Conservation (phyloP, 768 basidiomycete genomes). For the Hypholoma sublateritium region DNA sequence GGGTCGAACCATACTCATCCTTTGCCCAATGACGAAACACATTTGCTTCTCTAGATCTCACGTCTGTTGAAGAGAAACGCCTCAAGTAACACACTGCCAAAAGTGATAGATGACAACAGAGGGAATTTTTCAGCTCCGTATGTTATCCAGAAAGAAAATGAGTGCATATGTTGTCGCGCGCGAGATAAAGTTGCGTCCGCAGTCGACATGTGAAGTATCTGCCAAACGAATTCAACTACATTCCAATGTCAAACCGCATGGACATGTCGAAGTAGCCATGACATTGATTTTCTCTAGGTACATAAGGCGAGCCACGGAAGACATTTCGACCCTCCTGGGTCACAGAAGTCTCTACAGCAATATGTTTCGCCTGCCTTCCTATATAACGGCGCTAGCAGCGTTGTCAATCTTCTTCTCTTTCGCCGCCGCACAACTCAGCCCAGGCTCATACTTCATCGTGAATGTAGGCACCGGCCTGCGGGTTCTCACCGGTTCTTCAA, state of each 20-base stretch:
- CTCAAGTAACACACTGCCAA: background rate
- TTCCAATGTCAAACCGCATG: background rate
- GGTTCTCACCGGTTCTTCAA: background rate
- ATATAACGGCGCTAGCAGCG: background rate
- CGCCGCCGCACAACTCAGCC: background rate
- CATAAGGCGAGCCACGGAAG: background rate
- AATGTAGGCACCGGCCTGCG: slow-evolving; percentile 3
- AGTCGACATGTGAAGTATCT: background rate
- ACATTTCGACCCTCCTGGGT: background rate
- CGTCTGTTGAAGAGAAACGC: too few relatives aligned
- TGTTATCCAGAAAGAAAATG: background rate
- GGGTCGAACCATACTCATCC: too few relatives aligned
- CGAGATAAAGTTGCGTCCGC: background rate
- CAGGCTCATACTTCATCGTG: slow-evolving; percentile 4
- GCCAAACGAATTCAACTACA: background rate
- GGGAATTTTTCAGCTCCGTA: background rate
- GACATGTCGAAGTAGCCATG: background rate
- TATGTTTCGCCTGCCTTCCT: too few relatives aligned
- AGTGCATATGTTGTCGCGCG: background rate
- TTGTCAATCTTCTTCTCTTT: background rate
- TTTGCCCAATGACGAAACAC: too few relatives aligned
- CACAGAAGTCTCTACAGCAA: background rate
- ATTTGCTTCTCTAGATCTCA: too few relatives aligned
- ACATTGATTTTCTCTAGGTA: background rate
- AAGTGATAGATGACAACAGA: background rate